Conservation (phyloP, 2,329 filamentous ascomycete species). For the Ampelomyces quisqualis region DNA sequence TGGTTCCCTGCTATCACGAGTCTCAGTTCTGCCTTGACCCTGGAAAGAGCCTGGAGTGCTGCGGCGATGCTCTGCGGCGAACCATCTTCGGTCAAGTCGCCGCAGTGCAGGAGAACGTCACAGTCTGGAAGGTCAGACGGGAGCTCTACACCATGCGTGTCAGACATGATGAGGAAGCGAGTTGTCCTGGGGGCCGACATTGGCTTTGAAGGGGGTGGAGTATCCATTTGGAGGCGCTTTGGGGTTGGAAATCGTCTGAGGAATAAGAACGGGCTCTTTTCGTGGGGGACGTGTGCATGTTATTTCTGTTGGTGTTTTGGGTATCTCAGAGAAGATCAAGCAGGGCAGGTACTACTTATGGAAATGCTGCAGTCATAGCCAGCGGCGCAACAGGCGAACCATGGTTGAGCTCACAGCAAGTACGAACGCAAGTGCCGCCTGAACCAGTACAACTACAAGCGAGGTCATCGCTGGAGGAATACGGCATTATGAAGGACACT, state of each 20-base stretch:
- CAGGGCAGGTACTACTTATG: no score
- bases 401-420: no score
- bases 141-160: conserved; percentile 38
- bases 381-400: no score
- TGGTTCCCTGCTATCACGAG: conserved; percentile 64
- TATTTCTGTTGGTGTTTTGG: neutral
- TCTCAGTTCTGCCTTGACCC: conserved; percentile 56
- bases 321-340: neutral
- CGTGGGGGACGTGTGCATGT: neutral
- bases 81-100: conserved; percentile 58
- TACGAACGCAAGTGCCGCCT: no score
- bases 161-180: conserved; percentile 46
- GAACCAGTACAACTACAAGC: no score
- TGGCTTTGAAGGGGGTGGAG: neutral
- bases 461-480: no score
- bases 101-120: conserved; percentile 59
- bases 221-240: conserved; percentile 1
- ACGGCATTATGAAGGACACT: no score
- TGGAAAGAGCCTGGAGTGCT: conserved; percentile 49
- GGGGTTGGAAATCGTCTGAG: neutral
- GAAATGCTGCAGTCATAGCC: no score
- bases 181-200: conserved; percentile 1
- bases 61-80: conserved; percentile 48
- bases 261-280: conserved; percentile 2
- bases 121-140: conserved; percentile 48